Base-by-base conservation (phyloP, 2,329 filamentous ascomycete species). In the Ciborinia camelliae region DNA sequence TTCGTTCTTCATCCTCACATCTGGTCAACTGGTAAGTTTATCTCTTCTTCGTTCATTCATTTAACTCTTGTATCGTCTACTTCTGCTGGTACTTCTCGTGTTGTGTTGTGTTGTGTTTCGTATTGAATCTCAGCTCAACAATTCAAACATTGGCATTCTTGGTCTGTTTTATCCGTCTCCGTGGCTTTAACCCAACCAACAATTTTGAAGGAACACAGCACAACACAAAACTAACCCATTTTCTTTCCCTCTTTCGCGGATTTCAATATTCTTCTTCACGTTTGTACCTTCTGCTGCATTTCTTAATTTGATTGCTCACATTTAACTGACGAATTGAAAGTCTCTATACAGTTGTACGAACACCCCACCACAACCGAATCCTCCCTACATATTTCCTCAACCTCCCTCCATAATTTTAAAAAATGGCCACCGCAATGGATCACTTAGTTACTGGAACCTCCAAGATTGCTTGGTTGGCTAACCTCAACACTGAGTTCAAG, bases 391-490 rank as follows among this genome's bases (percentile, higher is more conserved):
- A 61, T 37, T 37, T 8, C 54, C 35, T 48, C 55, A 35, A 35
- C 37, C 35, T 59, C 43, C 43, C 53, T 52, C 35, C 55, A 48
- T 54, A 28, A 60, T 37, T 41, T 55, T 3, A 7, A 54, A 69
- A 41, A 66, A 76, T 76, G 74, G 80, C 81, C 65, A 90, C 88
- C 76, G 89, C 92, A 78, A 85, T 95, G 77, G 91, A 96, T 79
- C 92, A 97, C 81, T 87, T 97, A 77, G 86, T 86, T 76, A 87
- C 90, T 76, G 89, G 90, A 78, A 88, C 87, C 74, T 84, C 85
- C 76, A 84, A 84, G 78, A 85, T 89, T 71, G 81, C 84, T 75
- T 89, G 86, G 86, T 81, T 88, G 68, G 81, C 85, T 68, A 79
- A 80, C 68, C 90, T 99, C 76, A 89, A 97, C 83, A 97, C 94